A percentile compares a stretch with the other conserved stretches of the same genome.
These are phyloP conservation scores for Termitomyces sp. DNA, from an alignment of 768 basidiomycete genomes.

Conservation along the genomic window DNA sequence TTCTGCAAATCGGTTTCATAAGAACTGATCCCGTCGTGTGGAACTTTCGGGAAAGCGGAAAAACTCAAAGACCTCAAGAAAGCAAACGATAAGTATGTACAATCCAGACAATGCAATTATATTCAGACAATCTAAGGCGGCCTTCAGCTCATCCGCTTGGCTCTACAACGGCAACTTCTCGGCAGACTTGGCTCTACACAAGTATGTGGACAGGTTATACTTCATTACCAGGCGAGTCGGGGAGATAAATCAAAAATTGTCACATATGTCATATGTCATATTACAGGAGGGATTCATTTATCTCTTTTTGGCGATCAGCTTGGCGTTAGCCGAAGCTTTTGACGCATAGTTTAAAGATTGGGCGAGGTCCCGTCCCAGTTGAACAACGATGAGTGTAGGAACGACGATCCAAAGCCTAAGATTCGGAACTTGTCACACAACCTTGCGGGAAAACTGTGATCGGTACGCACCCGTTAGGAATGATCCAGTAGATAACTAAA, in stretches of 20 bases:
- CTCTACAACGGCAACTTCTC: not conserved
- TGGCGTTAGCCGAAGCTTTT: slow-evolving; percentile 16
- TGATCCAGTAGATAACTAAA: slow-evolving; percentile 58
- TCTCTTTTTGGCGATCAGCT: slow-evolving; percentile 12
- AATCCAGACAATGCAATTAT: not conserved
- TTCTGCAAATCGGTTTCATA: too few species aligned
- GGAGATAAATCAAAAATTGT: not conserved
- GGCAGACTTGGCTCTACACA: not conserved
- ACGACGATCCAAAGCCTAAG: slow-evolving; percentile 73
- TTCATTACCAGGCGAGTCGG: not conserved
- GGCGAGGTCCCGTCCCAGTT: slow-evolving; percentile 59
- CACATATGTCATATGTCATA: not conserved
- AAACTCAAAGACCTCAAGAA: not conserved
- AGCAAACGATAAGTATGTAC: not conserved
- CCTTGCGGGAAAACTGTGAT: not conserved
- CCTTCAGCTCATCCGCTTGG: not conserved
- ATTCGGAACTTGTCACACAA: not conserved
- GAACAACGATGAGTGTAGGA: slow-evolving; percentile 53
- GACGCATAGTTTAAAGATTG: slow-evolving; percentile 30
- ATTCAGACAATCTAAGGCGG: too few species aligned
- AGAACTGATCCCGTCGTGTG: too few species aligned
- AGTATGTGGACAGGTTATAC: not conserved
- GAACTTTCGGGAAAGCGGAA: too few species aligned
- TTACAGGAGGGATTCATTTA: slow-evolving; percentile 1
- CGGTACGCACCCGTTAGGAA: slow-evolving; percentile 69